These are phyloP conservation scores for Phytophthora ramorum DNA, from an alignment of 352 stramenopile species.

Conservation along the genomic window DNA sequence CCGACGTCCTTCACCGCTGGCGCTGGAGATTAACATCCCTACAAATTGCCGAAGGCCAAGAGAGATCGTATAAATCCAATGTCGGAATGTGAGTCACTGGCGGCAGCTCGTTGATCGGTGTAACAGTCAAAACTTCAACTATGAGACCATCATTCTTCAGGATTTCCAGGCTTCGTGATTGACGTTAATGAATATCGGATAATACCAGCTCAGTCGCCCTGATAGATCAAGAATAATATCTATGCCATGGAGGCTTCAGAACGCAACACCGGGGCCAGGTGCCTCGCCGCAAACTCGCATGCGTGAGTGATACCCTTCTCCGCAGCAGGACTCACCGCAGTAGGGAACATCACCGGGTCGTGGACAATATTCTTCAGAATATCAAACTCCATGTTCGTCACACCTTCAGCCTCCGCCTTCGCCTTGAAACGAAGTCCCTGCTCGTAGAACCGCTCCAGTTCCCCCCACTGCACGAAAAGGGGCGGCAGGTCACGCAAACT, in stretches of 20 bases:
- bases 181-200: no score
- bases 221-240: no score
- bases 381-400: slow-evolving; percentile 47
- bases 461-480: slow-evolving; percentile 43
- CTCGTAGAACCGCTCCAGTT: slow-evolving; percentile 37
- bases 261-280: slow-evolving; percentile 21
- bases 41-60: neutral
- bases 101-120: slow-evolving; percentile 2
- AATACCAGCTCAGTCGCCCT: no score
- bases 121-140: slow-evolving; percentile 29
- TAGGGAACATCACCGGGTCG: slow-evolving; percentile 33
- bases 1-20: neutral
- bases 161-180: no score
- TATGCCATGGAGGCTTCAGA: neutral
- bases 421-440: slow-evolving; percentile 38
- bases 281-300: slow-evolving; percentile 30
- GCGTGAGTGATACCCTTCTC: slow-evolving; percentile 33
- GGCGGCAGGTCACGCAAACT: slow-evolving; percentile 39
- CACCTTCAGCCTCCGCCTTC: slow-evolving; percentile 30
- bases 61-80: slow-evolving; percentile 11
- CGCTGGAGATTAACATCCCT: neutral
- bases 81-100: no score
- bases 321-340: slow-evolving; percentile 32
- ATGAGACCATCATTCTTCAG: slow-evolving; percentile 14
- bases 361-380: slow-evolving; percentile 43